Percentiles rank a stretch among this genome's conserved stretches.
phyloP scores from a whole-genome alignment of 345 rosid species.

The Erucastrum elatum region DNA sequence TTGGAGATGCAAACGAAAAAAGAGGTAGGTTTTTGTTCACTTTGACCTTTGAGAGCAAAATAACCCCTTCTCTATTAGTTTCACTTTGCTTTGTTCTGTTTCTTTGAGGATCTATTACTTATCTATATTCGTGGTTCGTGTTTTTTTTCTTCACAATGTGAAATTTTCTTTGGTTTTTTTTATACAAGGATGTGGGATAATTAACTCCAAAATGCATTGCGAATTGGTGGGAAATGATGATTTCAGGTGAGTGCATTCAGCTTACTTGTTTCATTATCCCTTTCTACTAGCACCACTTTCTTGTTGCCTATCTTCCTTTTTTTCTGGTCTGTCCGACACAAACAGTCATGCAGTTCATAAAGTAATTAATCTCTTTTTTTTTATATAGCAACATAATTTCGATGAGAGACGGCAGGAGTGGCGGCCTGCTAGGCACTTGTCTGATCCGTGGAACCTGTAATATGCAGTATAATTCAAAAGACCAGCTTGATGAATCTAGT shows the following conservation, averaged over 20 bases:
- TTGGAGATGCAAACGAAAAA: background rate
- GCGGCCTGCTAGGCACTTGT: constrained; percentile 18
- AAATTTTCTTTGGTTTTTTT: constrained; percentile 18
- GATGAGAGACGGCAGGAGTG: constrained; percentile 4
- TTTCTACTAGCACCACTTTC: background rate
- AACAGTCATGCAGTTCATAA: background rate
- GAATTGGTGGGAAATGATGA: constrained; percentile 38
- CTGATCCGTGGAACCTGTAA: constrained; percentile 9
- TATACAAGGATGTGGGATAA: constrained; percentile 35
- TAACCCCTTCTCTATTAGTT: background rate
- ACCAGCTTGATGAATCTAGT: constrained; percentile 2
- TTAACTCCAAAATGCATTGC: constrained; percentile 33
- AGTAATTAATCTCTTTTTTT: background rate
- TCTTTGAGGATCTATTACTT: constrained; percentile 10
- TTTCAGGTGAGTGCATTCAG: constrained; percentile 40
- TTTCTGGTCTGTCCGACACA: background rate
- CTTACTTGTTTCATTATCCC: constrained; percentile 12
- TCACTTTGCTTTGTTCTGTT: constrained; percentile 13
- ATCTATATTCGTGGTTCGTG: background rate
- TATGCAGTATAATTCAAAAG: constrained; percentile 16
- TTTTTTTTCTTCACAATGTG: constrained; percentile 1
- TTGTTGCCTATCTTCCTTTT: background rate
- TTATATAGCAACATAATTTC: constrained; percentile 11
- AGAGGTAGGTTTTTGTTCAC: constrained; percentile 44
- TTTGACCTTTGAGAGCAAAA: constrained; percentile 25